Base-by-base conservation (phyloP, 768 basidiomycete genomes). In the Suillus hirtellus region DNA sequence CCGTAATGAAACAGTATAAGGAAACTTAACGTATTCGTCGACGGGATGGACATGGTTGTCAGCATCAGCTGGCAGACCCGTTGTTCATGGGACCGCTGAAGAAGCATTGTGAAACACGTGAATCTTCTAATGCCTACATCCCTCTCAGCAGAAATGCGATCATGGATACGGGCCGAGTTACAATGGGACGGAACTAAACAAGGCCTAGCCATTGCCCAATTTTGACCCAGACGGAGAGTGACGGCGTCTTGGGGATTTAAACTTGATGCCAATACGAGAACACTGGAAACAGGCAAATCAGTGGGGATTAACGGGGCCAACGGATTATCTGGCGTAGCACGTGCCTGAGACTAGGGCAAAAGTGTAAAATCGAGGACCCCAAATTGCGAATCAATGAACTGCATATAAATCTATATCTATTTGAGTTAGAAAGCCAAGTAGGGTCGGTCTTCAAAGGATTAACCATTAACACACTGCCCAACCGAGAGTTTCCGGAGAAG, bases 301-400 rank as follows among this genome's bases (percentile, higher is more conserved):
- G 24, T 58, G 24, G 38, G 24, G 56, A 42, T 58, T 40, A 42
- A 58, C 24, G 24, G 24, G 37, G 21, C n/a, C n/a, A 37, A 55
- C n/a, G 37, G 17, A 40, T 19, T 24, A 40, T 9, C 15, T 58
- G 38, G 54, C 8, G 21, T 58, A 27, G 24, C 56, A 58, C 17
- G 24, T 42, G 24, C 52, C 15, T 42, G 24, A 3, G 17, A 58
- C 38, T 17, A 2, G 37, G 21, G 35, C 12, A 17, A 27, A 50
- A 11, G n/a, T 14, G 21, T n/a, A 53, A 53, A 53, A 53, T 40
- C 24, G 15, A 42, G 15, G 27, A 27, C 24, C 40, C 5, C 38
- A 53, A 11, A 58, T 58, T 42, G 40, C 56, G 42, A 42, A 58
- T 58, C 56, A 31, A 37, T 40, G 24, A 42, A 19, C 17, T 21